Percentiles rank a stretch among this genome's conserved stretches.
Evolutionary conservation across 371 early-diverging fungal species (phyloP).

Genomic region (Mucor indicus): DNA sequence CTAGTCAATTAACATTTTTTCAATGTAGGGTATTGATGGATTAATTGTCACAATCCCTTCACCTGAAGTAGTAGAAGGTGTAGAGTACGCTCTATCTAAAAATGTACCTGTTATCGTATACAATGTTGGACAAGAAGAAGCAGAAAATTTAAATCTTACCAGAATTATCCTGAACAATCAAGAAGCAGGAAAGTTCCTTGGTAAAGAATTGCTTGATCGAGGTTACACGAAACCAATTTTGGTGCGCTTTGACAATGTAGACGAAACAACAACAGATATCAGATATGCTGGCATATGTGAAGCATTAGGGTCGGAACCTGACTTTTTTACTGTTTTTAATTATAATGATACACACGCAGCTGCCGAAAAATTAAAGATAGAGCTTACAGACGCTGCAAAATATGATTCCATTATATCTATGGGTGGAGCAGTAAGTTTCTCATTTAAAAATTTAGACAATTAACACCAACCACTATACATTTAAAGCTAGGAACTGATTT

Average conservation of each 20-base stretch:
- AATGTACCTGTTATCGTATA: constrained; percentile 40
- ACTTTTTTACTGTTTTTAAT: not conserved
- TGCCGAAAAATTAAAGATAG: not conserved
- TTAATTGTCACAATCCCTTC: constrained; percentile 41
- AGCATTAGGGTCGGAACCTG: not conserved
- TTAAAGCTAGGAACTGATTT: constrained; percentile 3
- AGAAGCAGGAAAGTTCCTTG: constrained; percentile 30
- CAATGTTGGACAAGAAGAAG: constrained; percentile 36
- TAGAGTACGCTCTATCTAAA: constrained; percentile 24
- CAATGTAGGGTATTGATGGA: constrained; percentile 30
- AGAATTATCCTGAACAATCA: constrained; percentile 38
- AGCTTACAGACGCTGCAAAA: not conserved
- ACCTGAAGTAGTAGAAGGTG: constrained; percentile 27
- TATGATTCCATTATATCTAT: constrained; percentile 25
- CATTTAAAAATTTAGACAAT: constrained; percentile 5
- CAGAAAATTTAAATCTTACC: constrained; percentile 26
- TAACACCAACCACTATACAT: constrained; percentile 26
- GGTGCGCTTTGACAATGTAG: constrained; percentile 3
- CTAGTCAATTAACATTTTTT: not conserved
- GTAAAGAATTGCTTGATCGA: constrained; percentile 27
- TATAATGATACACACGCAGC: not conserved
- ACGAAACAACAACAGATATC: not conserved
- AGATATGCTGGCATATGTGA: not conserved
- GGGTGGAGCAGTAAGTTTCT: constrained; percentile 25
- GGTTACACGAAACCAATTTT: constrained; percentile 6